Evolutionary conservation across 2,329 filamentous ascomycete species (phyloP).

Genomic region (Sporothrix pallida): DNA sequence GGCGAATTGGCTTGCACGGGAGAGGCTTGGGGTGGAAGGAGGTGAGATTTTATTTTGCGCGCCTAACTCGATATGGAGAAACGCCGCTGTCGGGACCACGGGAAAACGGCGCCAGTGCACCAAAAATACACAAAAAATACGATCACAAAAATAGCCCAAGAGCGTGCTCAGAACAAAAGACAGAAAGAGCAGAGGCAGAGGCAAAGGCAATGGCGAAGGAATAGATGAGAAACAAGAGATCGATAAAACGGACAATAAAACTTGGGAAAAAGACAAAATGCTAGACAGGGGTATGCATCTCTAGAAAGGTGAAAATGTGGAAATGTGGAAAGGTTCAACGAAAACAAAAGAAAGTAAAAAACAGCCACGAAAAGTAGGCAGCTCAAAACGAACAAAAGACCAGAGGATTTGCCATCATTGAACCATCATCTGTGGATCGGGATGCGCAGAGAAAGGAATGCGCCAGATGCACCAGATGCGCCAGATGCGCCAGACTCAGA

Average conservation of each 20-base stretch:
- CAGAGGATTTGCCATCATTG: slow-evolving; percentile 10
- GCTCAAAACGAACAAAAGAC: background rate
- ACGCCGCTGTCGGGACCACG: background rate
- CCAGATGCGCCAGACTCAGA: no score
- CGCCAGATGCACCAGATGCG: background rate
- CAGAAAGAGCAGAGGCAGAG: background rate
- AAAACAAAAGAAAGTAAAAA: slow-evolving; percentile 2
- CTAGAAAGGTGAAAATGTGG: background rate
- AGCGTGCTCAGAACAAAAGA: no score
- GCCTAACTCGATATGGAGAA: slow-evolving; percentile 23
- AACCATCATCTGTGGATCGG: slow-evolving; percentile 10
- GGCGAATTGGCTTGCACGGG: slow-evolving; percentile 20
- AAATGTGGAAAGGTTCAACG: background rate
- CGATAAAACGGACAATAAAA: background rate
- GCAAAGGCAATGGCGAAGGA: background rate
- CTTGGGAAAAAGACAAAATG: background rate
- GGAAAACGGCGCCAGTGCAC: background rate
- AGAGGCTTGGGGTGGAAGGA: background rate
- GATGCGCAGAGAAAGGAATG: background rate
- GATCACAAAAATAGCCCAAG: no score
- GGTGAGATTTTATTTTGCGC: background rate
- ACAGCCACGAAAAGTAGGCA: background rate
- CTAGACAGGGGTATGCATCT: background rate
- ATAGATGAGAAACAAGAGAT: background rate
- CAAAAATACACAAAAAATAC: no score